Percentiles rank a stretch among this genome's conserved stretches.
These are phyloP conservation scores for Megacollybia marginata DNA, from an alignment of 768 basidiomycete genomes.

Conservation along the genomic window DNA sequence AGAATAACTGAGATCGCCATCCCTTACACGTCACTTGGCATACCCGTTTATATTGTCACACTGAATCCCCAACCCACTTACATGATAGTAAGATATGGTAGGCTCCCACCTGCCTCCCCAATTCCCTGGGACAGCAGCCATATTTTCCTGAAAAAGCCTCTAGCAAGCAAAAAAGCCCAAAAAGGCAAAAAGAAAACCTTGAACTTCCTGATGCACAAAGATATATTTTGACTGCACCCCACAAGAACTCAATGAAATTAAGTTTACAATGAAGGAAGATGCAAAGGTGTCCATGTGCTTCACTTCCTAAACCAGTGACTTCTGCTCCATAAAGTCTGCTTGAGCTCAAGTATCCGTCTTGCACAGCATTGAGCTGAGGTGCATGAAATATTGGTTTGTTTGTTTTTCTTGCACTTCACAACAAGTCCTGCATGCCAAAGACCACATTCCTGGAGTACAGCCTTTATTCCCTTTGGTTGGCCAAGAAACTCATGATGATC, in stretches of 20 bases:
- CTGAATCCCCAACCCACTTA: too few relatives aligned
- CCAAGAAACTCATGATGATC: conserved; percentile 14
- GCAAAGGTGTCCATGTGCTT: conserved; percentile 6
- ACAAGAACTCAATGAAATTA: conserved; percentile 22
- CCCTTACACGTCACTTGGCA: too few relatives aligned
- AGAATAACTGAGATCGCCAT: too few relatives aligned
- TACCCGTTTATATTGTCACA: too few relatives aligned
- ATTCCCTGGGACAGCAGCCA: too few relatives aligned
- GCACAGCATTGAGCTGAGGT: conserved; percentile 18
- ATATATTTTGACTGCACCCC: conserved; percentile 20
- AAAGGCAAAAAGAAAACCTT: too few relatives aligned
- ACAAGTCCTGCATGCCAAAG: conserved; percentile 10
- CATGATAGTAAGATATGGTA: too few relatives aligned
- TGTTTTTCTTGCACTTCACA: conserved; percentile 9
- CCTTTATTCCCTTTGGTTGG: conserved; percentile 24
- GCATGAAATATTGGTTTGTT: conserved; percentile 5
- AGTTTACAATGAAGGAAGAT: conserved; percentile 19
- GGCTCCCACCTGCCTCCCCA: too few relatives aligned
- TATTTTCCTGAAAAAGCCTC: too few relatives aligned
- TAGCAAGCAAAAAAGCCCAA: too few relatives aligned
- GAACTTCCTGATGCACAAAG: too few relatives aligned
- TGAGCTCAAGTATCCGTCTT: conserved; percentile 14
- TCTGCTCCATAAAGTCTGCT: conserved; percentile 14
- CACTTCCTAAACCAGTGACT: conserved; percentile 12
- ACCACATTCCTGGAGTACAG: conserved; percentile 17